Evolutionary conservation across 2,329 filamentous ascomycete genomes (phyloP), one percentile per base, ranked within the genome.

Genomic region (Setomelanomma holmii): DNA sequence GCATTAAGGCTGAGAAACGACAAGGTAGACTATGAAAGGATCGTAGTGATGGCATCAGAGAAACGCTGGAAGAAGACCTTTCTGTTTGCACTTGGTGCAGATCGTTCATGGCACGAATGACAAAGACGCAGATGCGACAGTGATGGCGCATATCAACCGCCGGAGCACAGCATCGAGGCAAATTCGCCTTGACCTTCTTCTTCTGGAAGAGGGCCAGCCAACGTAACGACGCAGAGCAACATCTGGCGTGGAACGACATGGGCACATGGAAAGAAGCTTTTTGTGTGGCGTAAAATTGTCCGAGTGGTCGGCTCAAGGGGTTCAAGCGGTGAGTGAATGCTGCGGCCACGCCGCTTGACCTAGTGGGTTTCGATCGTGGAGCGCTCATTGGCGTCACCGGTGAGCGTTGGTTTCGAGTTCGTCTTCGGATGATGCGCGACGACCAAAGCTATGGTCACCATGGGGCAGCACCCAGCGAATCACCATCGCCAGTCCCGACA

Each of bases 381-480:
- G 43, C 46, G 44, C 38, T 46, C 40, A 52, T 52, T 58, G 56
- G 56, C 55, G 53, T 51, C 42, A 48, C 42, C 21, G 20, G 43
- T 45, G 35, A 48, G 48, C 41, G 45, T 56, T 49, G 36, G 46
- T 46, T 49, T 46, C 44, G 52, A 44, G 45, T 43, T 39, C 46
- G 45, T 55, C 53, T 40, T 50, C 45, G 51, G 57, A 48, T 55
- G 54, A 57, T 61, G 52, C 51, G 43, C 50, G 48, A 44, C 51
- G 43, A 54, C 33, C n/a, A 47, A 56, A 17, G 64, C 64, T 63
- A 47, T 66, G 65, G 46, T 61, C 64, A 61, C 55, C 36, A 27
- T 52, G 48, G 51, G 59, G 59, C 58, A 46, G 34, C 39, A 17
- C 45, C 49, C 47, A 44, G 49, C 56, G 50, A 65, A 60, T 61